Evolutionary conservation across 495 filamentous ascomycete species (phyloP), one percentile per base, ranked within the genome.

Genomic region (Hyaloscypha bicolor): DNA sequence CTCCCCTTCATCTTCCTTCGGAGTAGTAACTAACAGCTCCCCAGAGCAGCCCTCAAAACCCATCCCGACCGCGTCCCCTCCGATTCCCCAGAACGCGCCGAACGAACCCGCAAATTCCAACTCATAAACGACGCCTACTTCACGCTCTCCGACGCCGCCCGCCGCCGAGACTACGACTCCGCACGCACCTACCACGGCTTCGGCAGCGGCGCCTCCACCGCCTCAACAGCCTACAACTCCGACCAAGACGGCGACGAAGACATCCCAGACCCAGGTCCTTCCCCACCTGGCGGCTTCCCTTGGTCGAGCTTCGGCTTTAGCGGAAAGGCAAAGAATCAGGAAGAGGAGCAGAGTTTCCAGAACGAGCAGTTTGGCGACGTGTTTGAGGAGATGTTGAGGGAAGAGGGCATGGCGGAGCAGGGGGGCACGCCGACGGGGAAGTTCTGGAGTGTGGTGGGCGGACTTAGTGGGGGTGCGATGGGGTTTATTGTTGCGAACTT

Each of bases 101-200:
- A 82, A 3, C 89, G 94, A 68, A 99, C 95, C 8, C 88, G 89
- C 71, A 90, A 90, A 76, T 99, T 99, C 82, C 95, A 99, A 77
- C 87, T 92, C 66, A 91, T 99, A 73, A 99, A 97, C 81, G 95
- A 98, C 77, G 95, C 95, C 72, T 99, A 99, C 83, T 99, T 93
- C 76, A 96, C 93, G 29, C 90, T 99, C 51, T 93, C 90, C 0
- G 93, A 99, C 75, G 73, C 88, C 4, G 70, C 78, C 8, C 87
- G 96, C 2, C 90, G 95, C n/a, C 85, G 87, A 42, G 92, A 97
- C 63, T 99, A 98, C 79, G 94, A 99, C 75, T 82, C 86, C 55
- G 85, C 90, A 51, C 67, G 69, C 65, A 60, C 37, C 42, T 65
- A 73, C 25, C 83, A 80, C 59, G 76, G 77, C 51, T 83, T 80